A percentile compares a stretch with the other conserved stretches of the same genome.
Conservation (phyloP, 192 early-diverging fungal genomes). For the Spizellomyces punctatus region DNA sequence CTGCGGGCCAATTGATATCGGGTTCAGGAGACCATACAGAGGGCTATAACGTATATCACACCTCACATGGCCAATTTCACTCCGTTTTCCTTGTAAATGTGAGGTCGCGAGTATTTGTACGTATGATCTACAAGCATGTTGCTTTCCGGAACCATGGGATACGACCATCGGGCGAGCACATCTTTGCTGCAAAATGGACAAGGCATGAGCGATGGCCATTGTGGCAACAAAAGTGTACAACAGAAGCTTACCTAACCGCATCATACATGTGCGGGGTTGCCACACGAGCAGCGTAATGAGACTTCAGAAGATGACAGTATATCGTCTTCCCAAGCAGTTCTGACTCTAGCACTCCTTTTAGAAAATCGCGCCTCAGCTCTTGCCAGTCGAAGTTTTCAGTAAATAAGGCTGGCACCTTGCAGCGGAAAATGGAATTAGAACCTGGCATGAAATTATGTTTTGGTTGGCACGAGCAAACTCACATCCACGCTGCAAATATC, state of each 20-base stretch:
- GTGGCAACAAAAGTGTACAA: background rate
- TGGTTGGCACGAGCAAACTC: background rate
- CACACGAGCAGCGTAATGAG: slow-evolving; percentile 69
- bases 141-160: slow-evolving; percentile 90
- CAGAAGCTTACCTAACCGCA: slow-evolving; percentile 60
- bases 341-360: slow-evolving; percentile 85
- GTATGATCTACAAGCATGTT: slow-evolving; percentile 68
- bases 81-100: slow-evolving; percentile 82
- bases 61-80: slow-evolving; percentile 68
- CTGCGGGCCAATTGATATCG: slow-evolving; percentile 32
- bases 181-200: slow-evolving; percentile 64
- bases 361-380: slow-evolving; percentile 85
- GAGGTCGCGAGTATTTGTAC: slow-evolving; percentile 75
- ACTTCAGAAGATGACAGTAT: slow-evolving; percentile 75
- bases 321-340: slow-evolving; percentile 86
- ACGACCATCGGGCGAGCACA: slow-evolving; percentile 89
- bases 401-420: slow-evolving; percentile 82
- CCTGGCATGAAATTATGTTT: background rate
- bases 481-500: slow-evolving; percentile 92
- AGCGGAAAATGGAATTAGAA: background rate
- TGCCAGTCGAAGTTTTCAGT: slow-evolving; percentile 99
- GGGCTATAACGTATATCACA: no score
- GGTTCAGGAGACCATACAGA: no score
- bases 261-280: slow-evolving; percentile 74
- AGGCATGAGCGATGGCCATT: background rate